Base-by-base conservation (phyloP, 2,329 filamentous ascomycete genomes). In the Septoria petroselini region DNA sequence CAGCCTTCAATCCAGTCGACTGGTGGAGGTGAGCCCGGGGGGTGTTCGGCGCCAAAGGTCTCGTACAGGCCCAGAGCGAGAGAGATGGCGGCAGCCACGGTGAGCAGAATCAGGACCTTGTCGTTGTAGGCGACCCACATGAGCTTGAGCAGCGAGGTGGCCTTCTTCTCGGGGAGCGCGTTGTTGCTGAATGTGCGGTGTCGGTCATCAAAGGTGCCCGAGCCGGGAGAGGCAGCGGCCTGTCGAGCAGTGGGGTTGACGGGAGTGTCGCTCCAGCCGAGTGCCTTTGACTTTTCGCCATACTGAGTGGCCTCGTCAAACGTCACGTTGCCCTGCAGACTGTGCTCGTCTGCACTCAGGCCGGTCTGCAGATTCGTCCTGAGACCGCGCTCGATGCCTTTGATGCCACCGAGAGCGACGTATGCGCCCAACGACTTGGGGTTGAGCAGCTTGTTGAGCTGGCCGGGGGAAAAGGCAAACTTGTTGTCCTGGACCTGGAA, bases 81-180 rank as follows among this genome's bases (percentile, higher is more conserved):
- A 2, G 86, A 89, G 21, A 91, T 81, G n/a, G 79, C 74, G 1
- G 86, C 86, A 6, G 86, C 85, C 14, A 82, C 75, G 1, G 84
- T 85, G 44, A 89, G 74, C 7, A 89, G 70, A 47, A 89, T 85
- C 40, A 89, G 73, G 11, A 90, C 82, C 62, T 89, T 90, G 68
- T 91, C 86, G 64, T 90, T 89, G 70, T 88, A 88, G 1, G 86
- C 85, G 62, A 88, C 85, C 86, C 86, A 90, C 53, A 88, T 85
- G 37, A 90, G 70, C 61, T 83, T 76, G 54, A 84, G 74, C 41
- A 90, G 81, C 25, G 75, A 82, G 64, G 87, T 89, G 15, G 83
- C 74, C 61, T 85, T 86, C 61, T 81, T 80, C 55, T 81, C 81
- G 0, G 86, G 86, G 25, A 90, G 71, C 27, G 82, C 74, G 62